Evolutionary conservation across 306 rosid species (phyloP), one percentile per base, ranked within the genome.

Genomic region (Acmispon strigosus): DNA sequence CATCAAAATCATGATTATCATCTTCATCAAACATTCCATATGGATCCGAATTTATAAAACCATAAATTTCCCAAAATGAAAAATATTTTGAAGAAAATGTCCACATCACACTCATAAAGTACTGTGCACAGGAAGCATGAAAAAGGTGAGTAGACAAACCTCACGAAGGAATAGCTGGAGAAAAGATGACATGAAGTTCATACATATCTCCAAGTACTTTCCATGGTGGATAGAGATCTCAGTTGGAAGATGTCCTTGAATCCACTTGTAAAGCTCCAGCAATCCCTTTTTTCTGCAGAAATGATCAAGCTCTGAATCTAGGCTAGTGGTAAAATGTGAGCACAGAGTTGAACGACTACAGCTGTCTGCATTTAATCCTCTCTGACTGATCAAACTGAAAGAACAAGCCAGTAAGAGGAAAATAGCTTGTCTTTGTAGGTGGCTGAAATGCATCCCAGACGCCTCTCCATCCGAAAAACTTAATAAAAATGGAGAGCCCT

Each of bases 401-500:
- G 86, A 83, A 82, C 91, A 87, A 81, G 68, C 75, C 64, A 93
- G 74, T 70, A 93, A 90, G 62, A 90, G 86, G 73, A 84, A 93
- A 56, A 85, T 59, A 72, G 89, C 83, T 73, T 75, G 94, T 77
- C 98, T 88, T 73, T 76, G 88, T 13, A 90, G 73, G 82, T 93
- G 98, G 76, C 34, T 47, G 55, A 90, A 85, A 71, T 75, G 80
- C 34, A 51, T 67, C 68, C 73, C 57, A 45, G 54, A 41, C 66
- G 73, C 82, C 82, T 87, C 85, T 69, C 68, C 80, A 70, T 82
- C 90, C 39, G 79, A 76, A 74, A 87, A 56, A 75, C 80, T 82
- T 72, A 73, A 70, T 7, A 84, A 79, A 78, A 93, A 93, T 36
- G 97, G 97, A 76, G 98, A 93, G 60, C 86, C 94, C 74, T 90